Base-by-base conservation (phyloP, 192 early-diverging fungal genomes). In the Pecoramyces ruminantium region DNA sequence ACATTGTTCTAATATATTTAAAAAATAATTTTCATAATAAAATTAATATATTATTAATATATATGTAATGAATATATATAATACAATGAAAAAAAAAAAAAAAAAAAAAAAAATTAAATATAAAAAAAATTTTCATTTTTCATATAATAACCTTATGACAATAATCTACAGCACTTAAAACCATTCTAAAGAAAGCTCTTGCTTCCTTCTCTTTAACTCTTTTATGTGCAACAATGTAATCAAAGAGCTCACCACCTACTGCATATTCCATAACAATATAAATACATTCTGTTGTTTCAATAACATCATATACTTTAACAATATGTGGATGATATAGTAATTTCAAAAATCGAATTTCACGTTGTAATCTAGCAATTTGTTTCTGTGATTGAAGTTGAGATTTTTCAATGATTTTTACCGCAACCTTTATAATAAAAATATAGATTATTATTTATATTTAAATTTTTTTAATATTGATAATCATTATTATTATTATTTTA, bases 261-360 rank as follows among this genome's bases (percentile, higher is more conserved):
- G 93, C 92, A 84, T 95, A 94, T 84, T 96, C 96, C 94, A 96
- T 93, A 78, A 95, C 88, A 39, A 97, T 88, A 83, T 93, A 93
- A 30, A 95, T 92, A 67, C 90, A 92, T 81, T 94, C 92, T 78
- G 89, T 85, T 12, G 92, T 93, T 82, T 96, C 93, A 29, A 92
- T 86, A 17, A 94, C 92, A 79, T 97, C 95, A 81, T 93, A 91
- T 28, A 97, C 87, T 82, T 92, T 90, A 81, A 98, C 93, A 84
- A 98, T 95, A 82, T 95, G 93, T 34, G 93, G 94, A 80, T 98
- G 96, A 78, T 95, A 87, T 6, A 98, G 89, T 34, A 95, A 88
- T 81, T 96, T 94, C 82, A 98, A 89, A 77, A 96, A 89, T 51
- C 85, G 85, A 78, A 92, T 90, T 82, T 95, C 93, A 25, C 96